Conservation (phyloP, 208 protist genomes). For the Trypanosoma boissoni region DNA sequence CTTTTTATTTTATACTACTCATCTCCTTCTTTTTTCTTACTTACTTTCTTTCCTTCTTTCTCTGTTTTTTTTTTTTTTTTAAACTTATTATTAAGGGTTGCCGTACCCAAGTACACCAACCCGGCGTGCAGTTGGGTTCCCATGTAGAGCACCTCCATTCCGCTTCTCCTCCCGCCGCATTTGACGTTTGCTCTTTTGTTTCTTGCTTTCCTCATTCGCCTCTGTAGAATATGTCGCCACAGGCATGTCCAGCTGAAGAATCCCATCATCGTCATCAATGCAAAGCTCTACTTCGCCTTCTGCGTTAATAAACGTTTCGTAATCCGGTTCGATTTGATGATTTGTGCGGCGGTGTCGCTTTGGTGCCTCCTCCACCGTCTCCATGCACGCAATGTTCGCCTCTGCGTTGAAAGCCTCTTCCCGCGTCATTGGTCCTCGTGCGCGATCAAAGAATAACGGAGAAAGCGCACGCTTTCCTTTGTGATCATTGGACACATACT, state of each 20-base stretch:
- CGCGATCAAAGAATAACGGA: conserved; percentile 72
- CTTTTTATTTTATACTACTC: too few relatives aligned
- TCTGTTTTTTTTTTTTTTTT: neutral
- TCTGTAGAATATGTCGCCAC: neutral
- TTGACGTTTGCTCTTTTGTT: conserved; percentile 62
- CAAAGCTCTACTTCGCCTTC: conserved; percentile 81
- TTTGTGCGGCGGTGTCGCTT: conserved; percentile 61
- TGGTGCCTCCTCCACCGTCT: conserved; percentile 14
- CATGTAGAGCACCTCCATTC: conserved; percentile 33
- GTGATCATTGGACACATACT: conserved; percentile 29
- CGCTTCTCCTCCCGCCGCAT: conserved; percentile 68
- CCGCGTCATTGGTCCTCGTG: conserved; percentile 46
- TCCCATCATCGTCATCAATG: conserved; percentile 86
- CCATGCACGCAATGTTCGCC: conserved; percentile 51
- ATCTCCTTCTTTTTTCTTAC: conserved; percentile 3
- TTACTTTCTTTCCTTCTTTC: conserved; percentile 9
- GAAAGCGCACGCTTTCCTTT: conserved; percentile 20
- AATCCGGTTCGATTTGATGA: conserved; percentile 73
- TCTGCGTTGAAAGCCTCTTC: conserved; percentile 80
- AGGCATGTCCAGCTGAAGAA: conserved; percentile 57
- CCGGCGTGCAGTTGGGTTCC: conserved; percentile 62
- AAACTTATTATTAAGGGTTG: neutral
- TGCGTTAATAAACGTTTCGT: conserved; percentile 70
- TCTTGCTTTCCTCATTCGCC: conserved; percentile 12
- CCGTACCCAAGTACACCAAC: conserved; percentile 59